Evolutionary conservation across 2,329 filamentous ascomycete species (phyloP).

Genomic region (Fusarium sp.): DNA sequence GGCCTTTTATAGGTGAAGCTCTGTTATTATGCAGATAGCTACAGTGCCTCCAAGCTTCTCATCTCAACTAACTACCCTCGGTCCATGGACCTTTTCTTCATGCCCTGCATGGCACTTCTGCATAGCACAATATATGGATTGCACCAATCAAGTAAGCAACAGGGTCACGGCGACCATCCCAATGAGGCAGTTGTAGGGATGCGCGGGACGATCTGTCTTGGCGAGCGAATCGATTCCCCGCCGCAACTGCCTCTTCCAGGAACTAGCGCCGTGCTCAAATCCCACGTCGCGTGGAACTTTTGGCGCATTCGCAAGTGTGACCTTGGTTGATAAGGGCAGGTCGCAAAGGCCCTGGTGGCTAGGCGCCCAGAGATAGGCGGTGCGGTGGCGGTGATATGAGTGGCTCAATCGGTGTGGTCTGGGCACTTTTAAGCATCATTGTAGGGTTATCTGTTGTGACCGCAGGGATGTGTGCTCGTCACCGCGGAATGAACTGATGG

Average conservation of each 20-base stretch:
- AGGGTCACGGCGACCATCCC: conserved; percentile 25
- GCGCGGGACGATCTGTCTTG: conserved; percentile 33
- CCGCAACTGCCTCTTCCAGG: conserved; percentile 44
- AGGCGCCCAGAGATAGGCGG: conserved; percentile 10
- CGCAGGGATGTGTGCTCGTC: conserved; percentile 24
- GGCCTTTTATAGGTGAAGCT: conserved; percentile 3
- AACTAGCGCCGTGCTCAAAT: conserved; percentile 38
- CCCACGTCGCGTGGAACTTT: conserved; percentile 42
- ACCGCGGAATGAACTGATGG: conserved; percentile 14
- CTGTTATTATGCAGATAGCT: not conserved
- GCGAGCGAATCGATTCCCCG: conserved; percentile 25
- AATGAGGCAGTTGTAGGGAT: conserved; percentile 42
- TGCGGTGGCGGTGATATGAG: not conserved
- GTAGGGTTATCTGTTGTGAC: conserved; percentile 31
- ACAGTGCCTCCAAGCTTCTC: not conserved
- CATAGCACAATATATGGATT: conserved; percentile 26
- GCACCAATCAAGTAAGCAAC: conserved; percentile 16
- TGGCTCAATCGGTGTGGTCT: not conserved
- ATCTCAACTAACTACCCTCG: not conserved
- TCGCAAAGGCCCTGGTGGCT: conserved; percentile 30
- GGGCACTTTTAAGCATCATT: conserved; percentile 33
- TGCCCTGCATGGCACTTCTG: conserved; percentile 32
- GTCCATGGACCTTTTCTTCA: not conserved
- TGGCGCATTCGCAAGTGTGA: conserved; percentile 22
- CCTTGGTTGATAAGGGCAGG: conserved; percentile 46